Conservation (phyloP, 306 rosid genomes). For the Sphenostylis stenocarpa region DNA sequence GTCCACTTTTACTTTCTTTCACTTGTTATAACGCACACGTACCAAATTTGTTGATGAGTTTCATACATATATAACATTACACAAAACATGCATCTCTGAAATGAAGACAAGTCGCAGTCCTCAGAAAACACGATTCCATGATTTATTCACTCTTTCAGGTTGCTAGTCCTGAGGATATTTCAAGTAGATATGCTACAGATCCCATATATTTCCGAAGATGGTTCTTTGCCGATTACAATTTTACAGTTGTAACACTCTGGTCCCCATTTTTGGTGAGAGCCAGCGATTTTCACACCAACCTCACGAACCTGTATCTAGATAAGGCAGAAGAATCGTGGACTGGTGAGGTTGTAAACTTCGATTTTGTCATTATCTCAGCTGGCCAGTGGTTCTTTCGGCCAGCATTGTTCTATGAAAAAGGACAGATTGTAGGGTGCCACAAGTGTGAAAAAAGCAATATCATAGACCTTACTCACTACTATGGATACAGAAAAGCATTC, state of each 20-base stretch:
- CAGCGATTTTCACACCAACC: constrained; percentile 38
- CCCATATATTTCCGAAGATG: constrained; percentile 45
- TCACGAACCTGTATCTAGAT: constrained; percentile 62
- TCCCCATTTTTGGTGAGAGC: constrained; percentile 66
- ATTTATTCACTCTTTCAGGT: constrained; percentile 41
- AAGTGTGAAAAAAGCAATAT: constrained; percentile 41
- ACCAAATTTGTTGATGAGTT: not conserved
- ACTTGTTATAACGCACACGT: not conserved
- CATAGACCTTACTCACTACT: constrained; percentile 34
- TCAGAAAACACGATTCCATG: not conserved
- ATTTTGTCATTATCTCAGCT: constrained; percentile 69
- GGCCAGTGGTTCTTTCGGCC: constrained; percentile 89
- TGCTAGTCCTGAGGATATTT: constrained; percentile 57
- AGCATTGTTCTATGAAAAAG: constrained; percentile 46
- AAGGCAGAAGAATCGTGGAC: constrained; percentile 61
- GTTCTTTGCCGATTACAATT: constrained; percentile 62
- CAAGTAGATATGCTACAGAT: constrained; percentile 33
- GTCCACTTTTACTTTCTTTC: not conserved
- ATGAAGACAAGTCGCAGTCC: not conserved
- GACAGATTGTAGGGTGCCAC: constrained; percentile 51
- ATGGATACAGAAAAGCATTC: constrained; percentile 62
- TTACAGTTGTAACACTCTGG: constrained; percentile 67
- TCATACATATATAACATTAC: not conserved
- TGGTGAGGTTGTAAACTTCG: constrained; percentile 40
- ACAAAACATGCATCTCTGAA: not conserved